Base-by-base conservation (phyloP, 2,329 filamentous ascomycete genomes). In the Cytospora leucostoma region DNA sequence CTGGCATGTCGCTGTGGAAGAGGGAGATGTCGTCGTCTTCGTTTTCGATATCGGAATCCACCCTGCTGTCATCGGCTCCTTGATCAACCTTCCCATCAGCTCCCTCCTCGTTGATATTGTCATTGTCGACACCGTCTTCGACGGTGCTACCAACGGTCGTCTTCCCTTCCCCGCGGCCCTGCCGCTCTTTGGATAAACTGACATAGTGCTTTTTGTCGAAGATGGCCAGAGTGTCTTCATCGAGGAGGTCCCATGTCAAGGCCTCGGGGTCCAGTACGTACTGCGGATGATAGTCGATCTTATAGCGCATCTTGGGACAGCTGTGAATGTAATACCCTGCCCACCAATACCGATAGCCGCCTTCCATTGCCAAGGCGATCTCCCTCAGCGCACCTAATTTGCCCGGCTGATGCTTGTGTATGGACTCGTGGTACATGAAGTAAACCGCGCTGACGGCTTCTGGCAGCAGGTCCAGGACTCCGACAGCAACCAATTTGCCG, bases 271-370 rank as follows among this genome's bases (percentile, higher is more conserved):
- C 89, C 12, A 94, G 80, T 12, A 95, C 82, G 70, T 88, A 85
- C 71, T 92, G 89, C 1, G 90, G 91, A 12, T 82, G 80, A 73
- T 91, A 95, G 71, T 93, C 88, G 63, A 88, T 89, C 78, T 95
- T 95, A 79, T 95, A 95, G 69, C 82, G 82, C 91, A 95, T 94
- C 78, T 95, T 95, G 59, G 84, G 81, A 70, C 91, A 94, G 61
- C 79, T 86, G 73, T 93, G 90, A 64, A 95, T 94, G 70, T 94
- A 95, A 74, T 87, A 94, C 7, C 91, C 88, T 7, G 83, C 88
- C 75, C 94, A 95, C 83, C 92, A 95, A 80, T 86, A 92, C 51
- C 82, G 77, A 69, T 93, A 93, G 0, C 85, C 88, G 7, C 79
- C 80, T 70, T 94, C 90, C 3, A 82, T 76, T 0, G 91, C 88